phyloP scores from a whole-genome alignment of 2,329 filamentous ascomycete genomes.

The Cytospora mali region DNA sequence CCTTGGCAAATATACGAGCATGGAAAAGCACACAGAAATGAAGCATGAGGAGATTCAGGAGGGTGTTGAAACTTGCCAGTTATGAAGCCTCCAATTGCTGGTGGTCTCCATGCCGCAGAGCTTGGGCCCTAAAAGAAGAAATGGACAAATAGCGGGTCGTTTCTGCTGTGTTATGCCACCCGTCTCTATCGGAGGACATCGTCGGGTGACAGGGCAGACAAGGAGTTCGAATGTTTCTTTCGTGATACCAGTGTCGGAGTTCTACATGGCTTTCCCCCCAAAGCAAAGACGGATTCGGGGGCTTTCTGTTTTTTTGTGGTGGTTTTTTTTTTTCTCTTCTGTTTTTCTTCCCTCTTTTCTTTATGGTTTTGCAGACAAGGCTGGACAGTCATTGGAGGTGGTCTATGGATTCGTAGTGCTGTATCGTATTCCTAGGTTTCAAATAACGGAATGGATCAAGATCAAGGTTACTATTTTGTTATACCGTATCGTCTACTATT shows the following conservation, averaged over 20 bases:
- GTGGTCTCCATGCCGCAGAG: background rate
- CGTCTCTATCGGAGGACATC: background rate
- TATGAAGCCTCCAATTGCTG: background rate
- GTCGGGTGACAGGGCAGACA: background rate
- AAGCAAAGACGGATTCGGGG: background rate
- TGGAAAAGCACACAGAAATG: background rate
- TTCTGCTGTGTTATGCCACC: background rate
- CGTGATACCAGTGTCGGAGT: conserved; percentile 21
- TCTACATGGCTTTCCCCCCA: conserved; percentile 5
- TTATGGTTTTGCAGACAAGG: background rate
- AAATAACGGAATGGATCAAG: background rate
- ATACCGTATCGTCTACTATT: background rate
- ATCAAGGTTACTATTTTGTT: background rate
- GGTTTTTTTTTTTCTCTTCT: background rate
- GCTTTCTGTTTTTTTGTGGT: background rate
- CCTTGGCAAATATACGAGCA: background rate
- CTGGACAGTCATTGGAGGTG: background rate
- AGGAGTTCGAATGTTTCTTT: conserved; percentile 1
- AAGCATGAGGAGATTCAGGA: background rate
- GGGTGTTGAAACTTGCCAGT: background rate
- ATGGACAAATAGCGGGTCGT: background rate
- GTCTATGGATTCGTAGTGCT: background rate
- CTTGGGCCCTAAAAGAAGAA: background rate
- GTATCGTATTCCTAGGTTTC: background rate
- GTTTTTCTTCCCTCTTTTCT: background rate